Base-by-base conservation (phyloP, 306 rosid genomes). In the Trifolium subterraneum region DNA sequence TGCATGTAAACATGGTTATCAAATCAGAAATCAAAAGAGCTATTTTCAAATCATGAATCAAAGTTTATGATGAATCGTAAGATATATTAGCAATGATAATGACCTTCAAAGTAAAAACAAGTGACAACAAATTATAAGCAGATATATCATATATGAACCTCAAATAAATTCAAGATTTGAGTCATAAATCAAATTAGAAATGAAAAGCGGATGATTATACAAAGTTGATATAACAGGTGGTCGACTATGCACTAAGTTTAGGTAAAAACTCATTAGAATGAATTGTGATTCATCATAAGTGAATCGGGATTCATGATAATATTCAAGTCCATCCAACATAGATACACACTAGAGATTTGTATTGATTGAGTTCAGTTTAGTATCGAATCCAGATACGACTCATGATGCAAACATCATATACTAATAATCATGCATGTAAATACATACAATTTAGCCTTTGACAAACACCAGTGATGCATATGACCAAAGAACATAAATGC, bases 381-480 rank as follows among this genome's bases (percentile, higher is more conserved):
- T n/a, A 16, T 50, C 1, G 1, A 51, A 16, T 51, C 23, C 2
- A 18, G 58, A 51, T 19, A 51, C 2, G 58, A 8, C 22, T 51
- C 25, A 4, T 22, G 33, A 51, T 51, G 25, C 33, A 18, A 18
- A 8, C 11, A 12, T 51, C 16, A 16, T 20, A 51, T 51, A 51
- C 23, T 16, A 18, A 51, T 51, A 51, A 51, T 12, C 25, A 51
- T 51, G 59, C 59, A 51, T 16, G 68, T 82, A 59, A 68, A 58
- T 87, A 71, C 70, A 41, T 62, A 27, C 6, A 54, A 47, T 80
- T 61, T 22, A 68, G 74, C 42, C 56, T 70, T 20, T 20, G 27
- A 48, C 19, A 56, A 58, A 58, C 18, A 31, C 35, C 15, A 70
- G 9, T 5, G 56, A 52, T 9, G 33, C 64, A 69, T 64, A 65